Base-by-base conservation (phyloP, 768 basidiomycete genomes). In the Albatrellus ellisii region DNA sequence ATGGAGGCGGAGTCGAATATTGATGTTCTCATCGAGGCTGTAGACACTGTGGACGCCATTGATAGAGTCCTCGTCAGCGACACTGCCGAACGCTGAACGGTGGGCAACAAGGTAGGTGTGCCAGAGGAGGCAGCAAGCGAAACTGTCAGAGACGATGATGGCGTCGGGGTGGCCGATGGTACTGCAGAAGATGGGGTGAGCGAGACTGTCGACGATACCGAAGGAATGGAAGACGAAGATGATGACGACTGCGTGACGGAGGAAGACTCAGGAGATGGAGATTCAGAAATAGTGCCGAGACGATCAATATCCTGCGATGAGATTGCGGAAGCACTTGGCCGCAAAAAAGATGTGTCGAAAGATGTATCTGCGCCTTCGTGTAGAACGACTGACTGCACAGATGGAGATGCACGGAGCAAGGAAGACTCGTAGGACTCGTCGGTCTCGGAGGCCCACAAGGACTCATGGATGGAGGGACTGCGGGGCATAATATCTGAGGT, bases 391-490 rank as follows among this genome's bases (percentile, higher is more conserved):
- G 67, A 66, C 35, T 61, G 67, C 3, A 73, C 62, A 17, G 79
- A 78, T 14, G 79, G 81, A 2, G 86, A 85, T 1, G 84, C 77
- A 4, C 62, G 65, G 18, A 89, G 62, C n/a, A 81, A 61, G 1
- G 82, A 81, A 0, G 86, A 86, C 17, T 87, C 84, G 47, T 80
- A 88, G 0, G 85, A 79, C 8, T 66, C 54, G 41, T 83, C 75
- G 0, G 77, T 79, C 51, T 76, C 77, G 2, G 68, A 56, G 2
- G 70, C 75, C 79, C 81, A 87, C 20, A 64, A 50, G 33, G 68
- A 65, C 43, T 61, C 59, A 36, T 61, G 57, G 44, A 70, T 46
- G 29, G 67, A 59, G 39, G 67, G 52, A 46, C 61, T 69, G 15
- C 56, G 60, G 15, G 67, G 64, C 1, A 55, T 54, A 3, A 61